Conservation (phyloP, 2,329 filamentous ascomycete genomes). For the Ceratocystis diversiconidia region DNA sequence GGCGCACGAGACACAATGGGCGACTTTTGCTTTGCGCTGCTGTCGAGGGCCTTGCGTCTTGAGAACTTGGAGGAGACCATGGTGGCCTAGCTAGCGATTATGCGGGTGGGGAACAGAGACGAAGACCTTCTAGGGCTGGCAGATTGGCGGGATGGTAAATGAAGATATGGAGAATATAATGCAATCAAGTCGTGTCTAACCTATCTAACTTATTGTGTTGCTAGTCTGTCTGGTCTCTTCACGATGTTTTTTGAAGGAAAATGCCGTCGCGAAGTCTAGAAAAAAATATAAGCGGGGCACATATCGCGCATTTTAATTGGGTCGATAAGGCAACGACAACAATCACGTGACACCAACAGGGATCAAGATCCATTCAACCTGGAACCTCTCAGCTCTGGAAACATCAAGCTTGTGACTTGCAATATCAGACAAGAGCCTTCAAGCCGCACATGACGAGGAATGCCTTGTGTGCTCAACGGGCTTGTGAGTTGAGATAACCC, state of each 20-base stretch:
- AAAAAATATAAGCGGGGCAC: background rate
- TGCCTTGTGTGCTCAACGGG: background rate
- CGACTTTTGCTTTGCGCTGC: background rate
- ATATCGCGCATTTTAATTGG: background rate
- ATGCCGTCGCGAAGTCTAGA: background rate
- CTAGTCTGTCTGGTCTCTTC: background rate
- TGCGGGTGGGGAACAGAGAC: background rate
- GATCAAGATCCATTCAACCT: background rate
- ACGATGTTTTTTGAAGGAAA: background rate
- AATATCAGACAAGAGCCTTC: too few species aligned
- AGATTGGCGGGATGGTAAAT: background rate
- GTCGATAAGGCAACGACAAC: background rate
- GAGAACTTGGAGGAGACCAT: constrained; percentile 14
- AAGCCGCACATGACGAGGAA: background rate
- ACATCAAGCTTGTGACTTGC: too few species aligned
- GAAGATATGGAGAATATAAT: too few species aligned
- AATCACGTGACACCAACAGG: background rate
- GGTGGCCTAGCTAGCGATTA: background rate
- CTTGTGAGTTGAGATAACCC: background rate
- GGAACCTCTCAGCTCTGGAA: background rate
- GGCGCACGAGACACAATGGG: background rate
- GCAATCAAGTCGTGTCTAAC: too few species aligned
- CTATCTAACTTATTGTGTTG: background rate
- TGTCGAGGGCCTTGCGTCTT: constrained; percentile 17
- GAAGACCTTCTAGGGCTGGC: background rate